phyloP scores from a whole-genome alignment of 306 rosid species.

The Vigna trinervia region DNA sequence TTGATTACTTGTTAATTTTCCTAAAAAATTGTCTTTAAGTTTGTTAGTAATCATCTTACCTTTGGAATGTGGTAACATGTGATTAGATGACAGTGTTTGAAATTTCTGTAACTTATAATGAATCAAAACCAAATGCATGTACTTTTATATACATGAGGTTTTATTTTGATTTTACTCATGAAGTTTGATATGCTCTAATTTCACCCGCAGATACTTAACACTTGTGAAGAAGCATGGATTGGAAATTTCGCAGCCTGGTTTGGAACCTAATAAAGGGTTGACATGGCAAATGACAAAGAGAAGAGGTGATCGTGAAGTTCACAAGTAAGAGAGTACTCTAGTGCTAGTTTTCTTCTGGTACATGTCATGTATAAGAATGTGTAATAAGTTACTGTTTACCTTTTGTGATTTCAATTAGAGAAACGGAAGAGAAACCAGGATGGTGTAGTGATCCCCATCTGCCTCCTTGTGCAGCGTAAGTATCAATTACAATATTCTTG shows the following conservation, averaged over 20 bases:
- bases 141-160: conserved; percentile 14
- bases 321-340: conserved; percentile 68
- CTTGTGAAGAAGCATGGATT: conserved; percentile 89
- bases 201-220: conserved; percentile 68
- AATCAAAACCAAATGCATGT: conserved; percentile 15
- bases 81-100: conserved; percentile 26
- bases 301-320: conserved; percentile 92
- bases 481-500: conserved; percentile 23
- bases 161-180: conserved; percentile 21
- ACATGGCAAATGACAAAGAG: conserved; percentile 99
- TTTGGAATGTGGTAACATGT: conserved; percentile 17
- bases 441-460: conserved; percentile 94
- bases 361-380: conserved; percentile 25
- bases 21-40: conserved; percentile 1
- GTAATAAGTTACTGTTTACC: neutral
- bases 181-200: conserved; percentile 35
- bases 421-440: conserved; percentile 88
- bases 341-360: conserved; percentile 23
- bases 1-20: conserved; percentile 19
- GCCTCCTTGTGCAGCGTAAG: conserved; percentile 99
- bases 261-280: conserved; percentile 87
- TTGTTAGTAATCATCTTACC: conserved; percentile 6
- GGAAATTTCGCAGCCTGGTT: conserved; percentile 98
- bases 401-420: conserved; percentile 52
- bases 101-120: neutral